phyloP scores from a whole-genome alignment of 1,139 yeast species.

The Nakaseomyces sp. region DNA sequence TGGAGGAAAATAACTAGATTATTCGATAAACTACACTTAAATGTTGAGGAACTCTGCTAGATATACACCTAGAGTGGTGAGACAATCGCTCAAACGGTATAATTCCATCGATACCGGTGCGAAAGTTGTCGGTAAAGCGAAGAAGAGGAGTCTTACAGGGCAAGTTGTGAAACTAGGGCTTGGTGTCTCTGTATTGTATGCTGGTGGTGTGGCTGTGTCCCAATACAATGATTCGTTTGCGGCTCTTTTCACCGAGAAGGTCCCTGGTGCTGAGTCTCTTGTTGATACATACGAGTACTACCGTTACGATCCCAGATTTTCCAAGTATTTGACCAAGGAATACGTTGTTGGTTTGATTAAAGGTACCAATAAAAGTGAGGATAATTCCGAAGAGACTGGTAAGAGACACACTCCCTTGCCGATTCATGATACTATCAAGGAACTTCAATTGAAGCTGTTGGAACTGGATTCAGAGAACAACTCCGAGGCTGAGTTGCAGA shows the following conservation, averaged over 20 bases:
- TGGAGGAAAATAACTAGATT: no score
- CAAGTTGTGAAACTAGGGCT: slow-evolving; percentile 32
- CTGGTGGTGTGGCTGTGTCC: slow-evolving; percentile 39
- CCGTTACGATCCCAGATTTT: slow-evolving; percentile 23
- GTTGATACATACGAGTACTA: slow-evolving; percentile 42
- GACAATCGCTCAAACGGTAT: neutral
- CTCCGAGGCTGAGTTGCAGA: slow-evolving; percentile 28
- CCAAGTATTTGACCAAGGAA: slow-evolving; percentile 1
- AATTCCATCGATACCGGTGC: slow-evolving; percentile 1
- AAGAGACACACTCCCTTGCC: neutral
- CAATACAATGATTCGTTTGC: slow-evolving; percentile 38
- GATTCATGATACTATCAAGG: slow-evolving; percentile 7
- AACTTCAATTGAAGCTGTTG: slow-evolving; percentile 26
- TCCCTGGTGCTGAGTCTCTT: slow-evolving; percentile 51
- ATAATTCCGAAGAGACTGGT: neutral
- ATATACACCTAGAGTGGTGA: neutral
- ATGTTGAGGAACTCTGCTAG: slow-evolving; percentile 1
- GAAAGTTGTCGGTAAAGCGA: slow-evolving; percentile 8
- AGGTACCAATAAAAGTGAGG: slow-evolving; percentile 9
- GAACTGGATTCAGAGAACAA: slow-evolving; percentile 19
- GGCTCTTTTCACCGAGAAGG: slow-evolving; percentile 46
- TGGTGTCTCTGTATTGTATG: slow-evolving; percentile 35
- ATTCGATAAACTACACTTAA: neutral
- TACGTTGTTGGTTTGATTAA: slow-evolving; percentile 5
- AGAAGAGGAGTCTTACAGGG: slow-evolving; percentile 12